These are phyloP conservation scores for Hirsutella minnesotensis DNA, from an alignment of 2,329 filamentous ascomycete species.

Conservation along the genomic window DNA sequence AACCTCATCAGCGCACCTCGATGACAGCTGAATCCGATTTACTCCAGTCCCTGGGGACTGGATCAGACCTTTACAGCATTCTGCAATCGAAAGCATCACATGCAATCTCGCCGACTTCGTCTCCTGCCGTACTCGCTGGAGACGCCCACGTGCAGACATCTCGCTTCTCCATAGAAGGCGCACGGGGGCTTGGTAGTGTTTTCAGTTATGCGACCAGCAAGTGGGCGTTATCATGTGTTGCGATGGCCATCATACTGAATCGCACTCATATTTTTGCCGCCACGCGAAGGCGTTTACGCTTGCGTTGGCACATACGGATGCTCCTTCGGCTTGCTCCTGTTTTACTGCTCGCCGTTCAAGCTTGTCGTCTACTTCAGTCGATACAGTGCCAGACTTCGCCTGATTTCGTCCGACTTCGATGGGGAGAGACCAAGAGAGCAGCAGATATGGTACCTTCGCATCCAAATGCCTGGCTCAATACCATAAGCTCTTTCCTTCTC, in stretches of 20 bases:
- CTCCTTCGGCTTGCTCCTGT: slow-evolving; percentile 61
- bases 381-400: slow-evolving; percentile 86
- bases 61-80: slow-evolving; percentile 16
- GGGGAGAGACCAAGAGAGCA: slow-evolving; percentile 53
- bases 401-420: slow-evolving; percentile 56
- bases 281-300: slow-evolving; percentile 64
- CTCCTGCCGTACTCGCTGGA: slow-evolving; percentile 4
- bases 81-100: slow-evolving; percentile 13
- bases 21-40: slow-evolving; percentile 7
- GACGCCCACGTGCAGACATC: slow-evolving; percentile 17
- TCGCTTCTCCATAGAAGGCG: slow-evolving; percentile 43
- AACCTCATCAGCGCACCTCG: slow-evolving; percentile 8
- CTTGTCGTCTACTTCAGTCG: slow-evolving; percentile 60
- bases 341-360: slow-evolving; percentile 56
- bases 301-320: slow-evolving; percentile 63
- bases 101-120: slow-evolving; percentile 1
- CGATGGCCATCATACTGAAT: slow-evolving; percentile 78
- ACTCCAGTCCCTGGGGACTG: slow-evolving; percentile 11
- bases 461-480: slow-evolving; percentile 58
- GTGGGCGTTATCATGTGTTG: slow-evolving; percentile 83
- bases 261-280: slow-evolving; percentile 90
- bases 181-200: slow-evolving; percentile 67
- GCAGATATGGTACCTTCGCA: slow-evolving; percentile 60
- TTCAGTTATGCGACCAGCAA: slow-evolving; percentile 85
- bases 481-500: slow-evolving; percentile 58